Base-by-base conservation (phyloP, 371 early-diverging fungal species). In the Saksenaea oblongispora region DNA sequence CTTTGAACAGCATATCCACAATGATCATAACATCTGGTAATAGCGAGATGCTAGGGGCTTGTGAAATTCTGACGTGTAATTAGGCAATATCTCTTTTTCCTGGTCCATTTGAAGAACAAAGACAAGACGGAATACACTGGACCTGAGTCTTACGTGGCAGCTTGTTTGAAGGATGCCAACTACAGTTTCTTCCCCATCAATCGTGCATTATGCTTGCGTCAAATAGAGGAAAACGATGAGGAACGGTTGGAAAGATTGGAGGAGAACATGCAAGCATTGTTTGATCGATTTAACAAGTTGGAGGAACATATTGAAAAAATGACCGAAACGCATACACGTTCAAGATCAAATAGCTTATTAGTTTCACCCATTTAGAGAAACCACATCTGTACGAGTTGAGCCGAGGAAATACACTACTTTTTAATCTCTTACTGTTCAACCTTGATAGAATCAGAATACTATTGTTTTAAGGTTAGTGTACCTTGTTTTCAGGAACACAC, bases 1-100 rank as follows among this genome's bases (percentile, higher is more conserved):
- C 0, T 86, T 86, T 61, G 83, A 86, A 35, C 62, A 82, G 56
- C 86, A 86, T 58, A 70, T 82, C 28, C 72, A 74, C 34, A 62
- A 82, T 61, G 84, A 86, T 56, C 86, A 86, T 58, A 86, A 86
- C 57, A 77, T 86, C 24, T 86, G 86, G 83, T 75, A 74, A 65
- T 17, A 11, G 34, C 1, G 11, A 15, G 2, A 15, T 35, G 0
- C 24, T n/a, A 13, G 44, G 17, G 7, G 11, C 10, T 17, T 14
- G 7, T 26, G 27, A 5, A 39, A 36, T 0, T 26, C 24, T 31
- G 24, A 34, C 34, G 1, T 22, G 22, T 55, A 3, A 27, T 34
- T 42, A 76, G 84, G 84, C 83, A 85, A 65, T 85, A 85, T 61
- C 66, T 85, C 9, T 83, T 81, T 60, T 84, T 84, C 60, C 56